Evolutionary conservation across 345 rosid species (phyloP).

Genomic region (Camelina neglecta): DNA sequence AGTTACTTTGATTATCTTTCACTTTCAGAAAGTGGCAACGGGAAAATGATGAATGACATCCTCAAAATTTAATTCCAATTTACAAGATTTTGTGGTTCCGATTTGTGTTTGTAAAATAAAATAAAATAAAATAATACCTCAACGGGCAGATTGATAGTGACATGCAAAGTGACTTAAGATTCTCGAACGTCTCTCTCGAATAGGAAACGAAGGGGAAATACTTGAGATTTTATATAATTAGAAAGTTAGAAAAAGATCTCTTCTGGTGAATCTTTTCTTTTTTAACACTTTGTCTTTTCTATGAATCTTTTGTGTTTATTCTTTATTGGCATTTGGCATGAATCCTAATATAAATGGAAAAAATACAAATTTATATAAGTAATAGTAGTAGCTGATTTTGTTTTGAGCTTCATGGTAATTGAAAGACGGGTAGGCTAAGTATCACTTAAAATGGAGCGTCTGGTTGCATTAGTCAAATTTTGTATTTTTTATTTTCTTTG

Average conservation of each 20-base stretch:
- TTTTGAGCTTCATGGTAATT: background rate
- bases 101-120: background rate
- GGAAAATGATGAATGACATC: constrained; percentile 33
- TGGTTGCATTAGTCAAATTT: constrained; percentile 36
- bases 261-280: background rate
- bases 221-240: constrained; percentile 6
- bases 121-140: background rate
- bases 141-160: constrained; percentile 47
- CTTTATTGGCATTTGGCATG: background rate
- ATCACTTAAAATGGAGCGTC: constrained; percentile 43
- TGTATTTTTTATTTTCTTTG: constrained; percentile 35
- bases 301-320: background rate
- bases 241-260: background rate
- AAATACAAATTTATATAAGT: background rate
- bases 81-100: background rate
- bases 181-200: constrained; percentile 12
- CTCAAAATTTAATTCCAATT: constrained; percentile 2
- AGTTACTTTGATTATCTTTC: constrained; percentile 4
- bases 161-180: constrained; percentile 23
- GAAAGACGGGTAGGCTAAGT: constrained; percentile 43
- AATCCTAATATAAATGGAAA: too few species aligned
- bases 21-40: constrained; percentile 8
- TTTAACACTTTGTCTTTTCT: background rate
- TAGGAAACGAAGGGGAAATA: constrained; percentile 12
- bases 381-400: background rate